Evolutionary conservation across 148 eudicot species (phyloP).

Genomic region (Rhododendron mucronatum): DNA sequence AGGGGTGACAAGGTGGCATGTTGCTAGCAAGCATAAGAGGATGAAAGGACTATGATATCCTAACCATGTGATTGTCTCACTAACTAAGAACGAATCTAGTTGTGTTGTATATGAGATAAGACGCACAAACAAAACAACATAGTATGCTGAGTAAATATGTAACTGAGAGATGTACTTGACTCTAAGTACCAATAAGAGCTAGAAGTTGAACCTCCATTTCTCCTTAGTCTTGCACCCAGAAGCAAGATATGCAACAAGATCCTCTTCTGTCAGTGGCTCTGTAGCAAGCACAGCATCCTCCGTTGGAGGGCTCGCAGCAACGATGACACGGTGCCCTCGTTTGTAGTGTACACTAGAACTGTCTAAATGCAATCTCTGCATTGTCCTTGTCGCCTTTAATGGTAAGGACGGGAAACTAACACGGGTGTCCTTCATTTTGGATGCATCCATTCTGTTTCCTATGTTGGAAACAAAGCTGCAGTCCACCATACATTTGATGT

Average conservation of each 20-base stretch:
- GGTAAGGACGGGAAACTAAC: slow-evolving; percentile 26
- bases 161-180: slow-evolving; percentile 9
- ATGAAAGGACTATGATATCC: background rate
- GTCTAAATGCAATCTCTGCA: slow-evolving; percentile 24
- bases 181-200: slow-evolving; percentile 28
- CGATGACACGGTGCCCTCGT: slow-evolving; percentile 40
- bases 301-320: slow-evolving; percentile 91
- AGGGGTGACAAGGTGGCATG: background rate
- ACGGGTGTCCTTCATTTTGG: slow-evolving; percentile 28
- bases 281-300: slow-evolving; percentile 68
- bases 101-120: background rate
- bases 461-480: slow-evolving; percentile 7
- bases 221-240: slow-evolving; percentile 99
- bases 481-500: slow-evolving; percentile 30
- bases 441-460: slow-evolving; percentile 11
- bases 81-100: background rate
- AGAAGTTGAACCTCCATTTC: slow-evolving; percentile 78
- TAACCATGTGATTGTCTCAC: background rate
- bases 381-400: slow-evolving; percentile 28
- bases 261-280: slow-evolving; percentile 91
- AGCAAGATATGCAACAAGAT: slow-evolving; percentile 78
- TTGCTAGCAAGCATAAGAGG: background rate
- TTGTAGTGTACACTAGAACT: slow-evolving; percentile 20
- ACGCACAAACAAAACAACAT: background rate
- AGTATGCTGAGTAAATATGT: background rate